Evolutionary conservation across 345 rosid genomes (phyloP).

Genomic region (Syzygium jambos): DNA sequence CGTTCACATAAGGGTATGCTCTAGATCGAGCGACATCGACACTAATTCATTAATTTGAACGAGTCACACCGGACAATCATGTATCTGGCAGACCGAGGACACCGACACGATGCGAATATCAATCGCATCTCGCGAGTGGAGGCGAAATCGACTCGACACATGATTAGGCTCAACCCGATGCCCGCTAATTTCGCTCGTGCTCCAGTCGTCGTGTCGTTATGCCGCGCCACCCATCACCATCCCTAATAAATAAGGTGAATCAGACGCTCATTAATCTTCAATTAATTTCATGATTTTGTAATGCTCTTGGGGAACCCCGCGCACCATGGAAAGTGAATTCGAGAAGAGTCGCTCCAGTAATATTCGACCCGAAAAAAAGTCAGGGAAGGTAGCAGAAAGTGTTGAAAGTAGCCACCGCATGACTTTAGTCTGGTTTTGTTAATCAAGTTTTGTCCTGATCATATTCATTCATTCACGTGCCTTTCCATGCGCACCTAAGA

Average conservation of each 20-base stretch:
- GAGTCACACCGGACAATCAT: background rate
- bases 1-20: background rate
- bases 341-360: background rate
- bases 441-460: background rate
- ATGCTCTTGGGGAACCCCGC: background rate
- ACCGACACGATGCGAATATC: background rate
- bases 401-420: background rate
- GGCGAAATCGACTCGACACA: background rate
- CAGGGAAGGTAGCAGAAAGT: background rate
- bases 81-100: background rate
- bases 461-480: background rate
- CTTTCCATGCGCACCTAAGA: background rate
- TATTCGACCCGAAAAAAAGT: background rate
- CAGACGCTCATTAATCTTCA: background rate
- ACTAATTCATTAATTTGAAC: background rate
- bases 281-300: background rate
- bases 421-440: background rate
- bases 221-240: background rate
- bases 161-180: background rate
- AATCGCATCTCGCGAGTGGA: background rate
- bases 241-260: background rate
- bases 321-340: background rate
- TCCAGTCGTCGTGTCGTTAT: background rate
- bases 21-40: background rate
- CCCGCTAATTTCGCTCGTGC: rapidly evolving